Conservation (phyloP, 371 early-diverging fungal species). For the Saksenaea vasiformis region DNA sequence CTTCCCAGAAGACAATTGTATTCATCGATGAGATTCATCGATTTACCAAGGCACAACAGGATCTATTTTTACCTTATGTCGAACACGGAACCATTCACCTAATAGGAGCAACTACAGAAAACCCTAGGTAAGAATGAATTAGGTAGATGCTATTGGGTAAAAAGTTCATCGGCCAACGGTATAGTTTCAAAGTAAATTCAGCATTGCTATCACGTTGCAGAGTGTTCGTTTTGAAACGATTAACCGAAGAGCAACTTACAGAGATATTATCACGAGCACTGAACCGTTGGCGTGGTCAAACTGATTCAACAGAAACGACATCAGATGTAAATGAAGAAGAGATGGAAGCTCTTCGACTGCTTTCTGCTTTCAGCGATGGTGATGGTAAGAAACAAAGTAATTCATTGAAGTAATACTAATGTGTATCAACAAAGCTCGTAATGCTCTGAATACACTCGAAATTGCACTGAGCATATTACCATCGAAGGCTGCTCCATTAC, state of each 20-base stretch:
- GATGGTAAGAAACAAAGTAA: conserved; percentile 50
- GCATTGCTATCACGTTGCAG: conserved; percentile 83
- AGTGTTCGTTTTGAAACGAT: conserved; percentile 73
- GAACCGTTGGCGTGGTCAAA: conserved; percentile 41
- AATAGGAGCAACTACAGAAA: conserved; percentile 90
- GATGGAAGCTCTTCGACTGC: conserved; percentile 31
- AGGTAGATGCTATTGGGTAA: not conserved
- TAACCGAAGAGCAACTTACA: conserved; percentile 57
- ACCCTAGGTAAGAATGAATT: conserved; percentile 63
- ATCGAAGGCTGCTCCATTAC: conserved; percentile 21
- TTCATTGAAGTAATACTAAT: not conserved
- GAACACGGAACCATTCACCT: conserved; percentile 80
- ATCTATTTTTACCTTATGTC: conserved; percentile 78
- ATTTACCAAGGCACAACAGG: conserved; percentile 89
- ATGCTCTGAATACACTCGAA: conserved; percentile 72
- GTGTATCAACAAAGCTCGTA: conserved; percentile 49
- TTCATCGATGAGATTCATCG: conserved; percentile 91
- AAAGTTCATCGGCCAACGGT: not conserved
- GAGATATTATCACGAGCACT: conserved; percentile 63
- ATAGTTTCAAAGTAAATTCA: conserved; percentile 74
- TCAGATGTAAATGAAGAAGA: conserved; percentile 28
- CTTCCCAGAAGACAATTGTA: conserved; percentile 70
- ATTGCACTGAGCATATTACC: conserved; percentile 52
- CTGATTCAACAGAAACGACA: conserved; percentile 14
- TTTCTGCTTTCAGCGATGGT: conserved; percentile 69